These are phyloP conservation scores for Papiliotrema fonsecae DNA, from an alignment of 1,284 basidiomycete species.

Conservation along the genomic window DNA sequence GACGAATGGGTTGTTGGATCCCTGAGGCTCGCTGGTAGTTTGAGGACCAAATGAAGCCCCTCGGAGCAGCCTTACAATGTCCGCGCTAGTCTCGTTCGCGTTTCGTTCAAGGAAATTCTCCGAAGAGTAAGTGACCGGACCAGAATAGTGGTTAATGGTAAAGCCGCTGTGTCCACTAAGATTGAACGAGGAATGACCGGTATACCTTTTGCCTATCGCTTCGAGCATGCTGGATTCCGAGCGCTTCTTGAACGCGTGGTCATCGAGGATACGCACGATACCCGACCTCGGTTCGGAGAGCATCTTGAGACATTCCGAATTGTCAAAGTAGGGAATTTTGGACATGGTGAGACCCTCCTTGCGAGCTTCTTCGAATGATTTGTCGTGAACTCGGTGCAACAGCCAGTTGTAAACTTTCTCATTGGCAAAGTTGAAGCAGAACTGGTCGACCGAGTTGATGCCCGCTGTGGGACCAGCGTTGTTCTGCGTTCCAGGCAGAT, in stretches of 20 bases:
- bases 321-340: constrained; percentile 72
- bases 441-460: constrained; percentile 89
- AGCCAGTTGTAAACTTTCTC: constrained; percentile 84
- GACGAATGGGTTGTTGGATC: constrained; percentile 84
- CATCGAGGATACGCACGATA: constrained; percentile 94
- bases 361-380: constrained; percentile 71
- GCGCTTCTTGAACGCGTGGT: constrained; percentile 87
- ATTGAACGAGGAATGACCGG: constrained; percentile 86
- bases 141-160: constrained; percentile 86
- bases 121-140: constrained; percentile 83
- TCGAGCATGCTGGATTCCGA: constrained; percentile 92
- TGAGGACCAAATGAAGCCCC: constrained; percentile 49
- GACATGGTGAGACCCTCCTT: constrained; percentile 73
- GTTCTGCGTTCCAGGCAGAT: constrained; percentile 90
- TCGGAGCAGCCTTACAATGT: constrained; percentile 83
- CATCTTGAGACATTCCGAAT: constrained; percentile 80
- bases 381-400: constrained; percentile 66
- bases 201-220: constrained; percentile 89
- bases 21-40: constrained; percentile 54
- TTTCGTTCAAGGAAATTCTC: constrained; percentile 87
- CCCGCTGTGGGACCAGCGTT: constrained; percentile 60
- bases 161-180: constrained; percentile 80
- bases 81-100: constrained; percentile 81
- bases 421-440: constrained; percentile 93
- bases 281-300: constrained; percentile 85